phyloP scores from a whole-genome alignment of 345 rosid species.

The Jatropha curcas region DNA sequence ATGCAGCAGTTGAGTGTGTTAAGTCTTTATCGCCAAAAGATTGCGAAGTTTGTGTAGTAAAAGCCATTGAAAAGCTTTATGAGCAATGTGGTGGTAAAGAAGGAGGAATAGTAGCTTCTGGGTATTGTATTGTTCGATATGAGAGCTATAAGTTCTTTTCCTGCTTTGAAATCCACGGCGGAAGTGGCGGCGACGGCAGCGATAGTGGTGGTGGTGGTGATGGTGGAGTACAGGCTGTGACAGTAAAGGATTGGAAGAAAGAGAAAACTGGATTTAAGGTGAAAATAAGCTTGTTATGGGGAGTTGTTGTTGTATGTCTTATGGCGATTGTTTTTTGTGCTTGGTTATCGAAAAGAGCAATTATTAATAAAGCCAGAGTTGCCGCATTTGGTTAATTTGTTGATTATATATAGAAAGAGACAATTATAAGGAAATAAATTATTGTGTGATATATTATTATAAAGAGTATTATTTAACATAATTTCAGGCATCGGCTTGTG shows the following conservation, averaged over 20 bases:
- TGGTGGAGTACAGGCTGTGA: not conserved
- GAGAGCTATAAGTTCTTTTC: constrained; percentile 14
- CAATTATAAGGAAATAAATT: too few species aligned
- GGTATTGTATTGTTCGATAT: not conserved
- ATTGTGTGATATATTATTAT: too few species aligned
- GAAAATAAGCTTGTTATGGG: constrained; percentile 8
- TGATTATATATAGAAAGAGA: too few species aligned
- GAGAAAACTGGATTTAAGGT: not conserved
- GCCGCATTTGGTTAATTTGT: too few species aligned
- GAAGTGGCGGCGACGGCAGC: not conserved
- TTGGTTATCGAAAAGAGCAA: constrained; percentile 11
- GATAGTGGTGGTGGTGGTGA: not conserved
- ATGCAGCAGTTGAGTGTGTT: not conserved
- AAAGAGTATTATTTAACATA: too few species aligned
- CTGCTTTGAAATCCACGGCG: not conserved
- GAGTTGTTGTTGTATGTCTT: constrained; percentile 5
- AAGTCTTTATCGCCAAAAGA: constrained; percentile 4
- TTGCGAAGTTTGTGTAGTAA: constrained; percentile 2
- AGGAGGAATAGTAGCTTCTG: not conserved
- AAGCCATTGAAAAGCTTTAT: constrained; percentile 2
- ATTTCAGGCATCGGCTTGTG: too few species aligned
- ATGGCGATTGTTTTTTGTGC: constrained; percentile 4
- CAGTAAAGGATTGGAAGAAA: not conserved
- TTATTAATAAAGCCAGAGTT: constrained; percentile 1
- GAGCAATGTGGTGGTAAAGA: constrained; percentile 6